These are phyloP conservation scores for Solanum acaule DNA, from an alignment of 257 asterid genomes.

Conservation along the genomic window DNA sequence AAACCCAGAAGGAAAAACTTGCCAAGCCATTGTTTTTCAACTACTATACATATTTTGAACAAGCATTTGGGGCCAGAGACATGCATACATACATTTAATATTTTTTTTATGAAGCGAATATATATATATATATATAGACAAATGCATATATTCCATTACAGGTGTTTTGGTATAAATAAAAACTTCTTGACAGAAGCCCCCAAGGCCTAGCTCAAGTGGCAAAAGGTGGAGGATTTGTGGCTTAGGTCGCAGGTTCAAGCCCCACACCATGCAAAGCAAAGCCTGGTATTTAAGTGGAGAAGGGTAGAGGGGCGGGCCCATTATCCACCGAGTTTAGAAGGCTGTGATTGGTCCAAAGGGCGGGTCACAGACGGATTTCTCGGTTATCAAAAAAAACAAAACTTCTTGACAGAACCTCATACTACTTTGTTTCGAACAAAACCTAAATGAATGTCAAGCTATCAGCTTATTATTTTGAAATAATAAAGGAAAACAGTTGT, in stretches of 20 bases:
- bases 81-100: neutral
- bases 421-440: neutral
- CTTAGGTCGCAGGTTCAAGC: too few relatives aligned
- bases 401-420: neutral
- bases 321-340: too few relatives aligned
- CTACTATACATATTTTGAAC: neutral
- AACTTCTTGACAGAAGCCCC: neutral
- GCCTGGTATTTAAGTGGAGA: too few relatives aligned
- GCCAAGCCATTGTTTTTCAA: neutral
- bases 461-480: neutral
- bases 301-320: too few relatives aligned
- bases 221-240: too few relatives aligned
- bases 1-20: neutral
- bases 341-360: too few relatives aligned
- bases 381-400: too few relatives aligned
- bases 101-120: neutral
- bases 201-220: too few relatives aligned
- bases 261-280: too few relatives aligned
- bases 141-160: neutral
- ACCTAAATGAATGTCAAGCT: neutral
- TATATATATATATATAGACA: neutral
- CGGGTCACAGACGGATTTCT: too few relatives aligned
- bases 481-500: neutral
- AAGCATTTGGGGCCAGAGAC: neutral
- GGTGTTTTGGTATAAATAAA: neutral